Conservation (phyloP, 2,329 filamentous ascomycete species). For the Botryosphaeria agaves region DNA sequence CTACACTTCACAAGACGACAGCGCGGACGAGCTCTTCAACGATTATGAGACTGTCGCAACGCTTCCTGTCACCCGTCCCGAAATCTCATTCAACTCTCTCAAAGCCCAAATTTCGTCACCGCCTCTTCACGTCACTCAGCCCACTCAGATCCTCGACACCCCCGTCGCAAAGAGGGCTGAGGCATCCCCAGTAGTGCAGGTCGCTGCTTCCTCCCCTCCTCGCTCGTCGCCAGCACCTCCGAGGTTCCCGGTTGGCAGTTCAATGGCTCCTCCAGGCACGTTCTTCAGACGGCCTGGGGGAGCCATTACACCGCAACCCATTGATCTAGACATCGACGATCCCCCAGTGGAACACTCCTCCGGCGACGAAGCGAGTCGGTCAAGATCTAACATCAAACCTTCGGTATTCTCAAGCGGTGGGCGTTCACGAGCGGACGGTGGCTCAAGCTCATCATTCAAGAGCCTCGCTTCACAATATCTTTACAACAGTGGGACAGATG, state of each 20-base stretch:
- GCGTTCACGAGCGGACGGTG: slow-evolving; percentile 7
- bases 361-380: slow-evolving; percentile 20
- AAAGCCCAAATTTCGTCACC: not conserved
- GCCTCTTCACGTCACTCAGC: slow-evolving; percentile 30
- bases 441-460: slow-evolving; percentile 6
- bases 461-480: slow-evolving; percentile 9
- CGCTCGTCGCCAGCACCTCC: slow-evolving; percentile 22
- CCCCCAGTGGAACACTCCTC: slow-evolving; percentile 28
- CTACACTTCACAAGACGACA: slow-evolving; percentile 24
- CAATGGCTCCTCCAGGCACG: slow-evolving; percentile 64
- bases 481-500: slow-evolving; percentile 5
- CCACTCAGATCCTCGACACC: slow-evolving; percentile 39
- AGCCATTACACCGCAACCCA: slow-evolving; percentile 20
- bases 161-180: slow-evolving; percentile 17
- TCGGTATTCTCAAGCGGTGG: slow-evolving; percentile 34
- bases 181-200: slow-evolving; percentile 42
- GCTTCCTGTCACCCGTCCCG: slow-evolving; percentile 20
- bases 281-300: slow-evolving; percentile 36
- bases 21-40: slow-evolving; percentile 30
- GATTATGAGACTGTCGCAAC: slow-evolving; percentile 33
- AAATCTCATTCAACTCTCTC: not conserved
- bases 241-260: slow-evolving; percentile 27
- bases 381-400: slow-evolving; percentile 41
- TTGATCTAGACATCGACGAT: slow-evolving; percentile 15
- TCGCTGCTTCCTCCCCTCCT: slow-evolving; percentile 75